Conservation (phyloP, 139 green algal species). For the Picochlorum sp. region DNA sequence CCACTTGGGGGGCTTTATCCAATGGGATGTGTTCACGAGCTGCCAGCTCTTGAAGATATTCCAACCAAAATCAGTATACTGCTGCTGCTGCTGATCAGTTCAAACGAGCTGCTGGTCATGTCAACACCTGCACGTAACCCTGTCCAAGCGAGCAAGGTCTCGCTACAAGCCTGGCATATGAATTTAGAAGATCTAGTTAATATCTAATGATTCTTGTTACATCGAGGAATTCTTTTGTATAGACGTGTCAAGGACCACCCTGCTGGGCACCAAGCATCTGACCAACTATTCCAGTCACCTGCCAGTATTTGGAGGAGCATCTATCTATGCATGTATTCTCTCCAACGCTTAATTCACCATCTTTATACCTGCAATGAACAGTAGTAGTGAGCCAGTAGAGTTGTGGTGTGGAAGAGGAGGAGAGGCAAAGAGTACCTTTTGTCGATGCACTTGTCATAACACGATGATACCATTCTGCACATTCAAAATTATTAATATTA, state of each 20-base stretch:
- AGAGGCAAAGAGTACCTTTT: slow-evolving; percentile 43
- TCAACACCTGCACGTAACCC: no score
- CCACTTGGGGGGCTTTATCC: neutral
- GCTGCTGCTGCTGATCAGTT: neutral
- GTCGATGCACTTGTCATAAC: slow-evolving; percentile 79
- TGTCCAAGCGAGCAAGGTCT: no score
- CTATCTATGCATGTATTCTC: slow-evolving; percentile 94
- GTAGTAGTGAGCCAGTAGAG: neutral
- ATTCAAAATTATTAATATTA: neutral
- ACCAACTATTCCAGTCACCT: slow-evolving; percentile 38
- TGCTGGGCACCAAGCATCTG: slow-evolving; percentile 1
- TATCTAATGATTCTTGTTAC: no score
- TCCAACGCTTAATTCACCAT: slow-evolving; percentile 84
- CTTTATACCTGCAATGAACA: slow-evolving; percentile 75
- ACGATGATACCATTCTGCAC: slow-evolving; percentile 75
- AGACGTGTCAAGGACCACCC: neutral
- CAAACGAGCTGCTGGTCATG: no score
- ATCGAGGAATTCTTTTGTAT: no score
- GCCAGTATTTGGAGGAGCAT: slow-evolving; percentile 94
- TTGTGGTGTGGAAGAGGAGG: neutral
- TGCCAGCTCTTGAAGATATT: neutral
- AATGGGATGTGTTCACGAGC: neutral
- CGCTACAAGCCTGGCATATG: no score
- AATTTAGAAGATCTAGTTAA: no score
- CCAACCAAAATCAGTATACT: no score